Percentiles rank a stretch among this genome's conserved stretches.
Evolutionary conservation across 2,329 filamentous ascomycete species (phyloP).

Genomic region (Parafenestella ontariensis): DNA sequence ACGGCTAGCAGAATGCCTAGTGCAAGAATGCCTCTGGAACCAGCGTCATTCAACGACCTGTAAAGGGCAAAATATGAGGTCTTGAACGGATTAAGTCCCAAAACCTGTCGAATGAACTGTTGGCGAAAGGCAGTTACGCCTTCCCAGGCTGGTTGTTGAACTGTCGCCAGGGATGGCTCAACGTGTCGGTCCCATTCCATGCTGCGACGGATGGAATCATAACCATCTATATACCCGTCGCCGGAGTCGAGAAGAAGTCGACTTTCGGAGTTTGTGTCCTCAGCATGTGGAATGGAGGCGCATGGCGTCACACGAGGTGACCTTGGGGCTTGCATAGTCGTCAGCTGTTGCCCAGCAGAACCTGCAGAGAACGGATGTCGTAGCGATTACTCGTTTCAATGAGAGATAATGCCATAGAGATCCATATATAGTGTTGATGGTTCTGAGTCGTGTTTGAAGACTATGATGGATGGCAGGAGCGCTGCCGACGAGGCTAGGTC

Average conservation of each 20-base stretch:
- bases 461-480: constrained; percentile 4
- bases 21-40: constrained; percentile 47
- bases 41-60: constrained; percentile 51
- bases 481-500: neutral
- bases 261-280: constrained; percentile 24
- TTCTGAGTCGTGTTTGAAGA: constrained; percentile 3
- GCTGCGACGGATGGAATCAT: constrained; percentile 25
- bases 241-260: constrained; percentile 31
- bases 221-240: constrained; percentile 20
- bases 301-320: constrained; percentile 5
- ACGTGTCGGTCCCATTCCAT: constrained; percentile 43
- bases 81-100: constrained; percentile 54
- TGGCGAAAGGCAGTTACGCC: constrained; percentile 40
- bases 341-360: neutral
- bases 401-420: constrained; percentile 14
- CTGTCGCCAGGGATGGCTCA: constrained; percentile 45
- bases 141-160: constrained; percentile 42
- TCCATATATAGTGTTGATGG: constrained; percentile 14
- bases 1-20: constrained; percentile 54
- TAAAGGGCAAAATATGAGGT: constrained; percentile 60
- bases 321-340: constrained; percentile 8
- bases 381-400: constrained; percentile 3
- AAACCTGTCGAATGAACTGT: constrained; percentile 47
- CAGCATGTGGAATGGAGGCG: constrained; percentile 11
- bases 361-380: neutral